Percentiles rank a stretch among this genome's conserved stretches.
Conservation (phyloP, 495 filamentous ascomycete genomes). For the Tuber melanosporum region DNA sequence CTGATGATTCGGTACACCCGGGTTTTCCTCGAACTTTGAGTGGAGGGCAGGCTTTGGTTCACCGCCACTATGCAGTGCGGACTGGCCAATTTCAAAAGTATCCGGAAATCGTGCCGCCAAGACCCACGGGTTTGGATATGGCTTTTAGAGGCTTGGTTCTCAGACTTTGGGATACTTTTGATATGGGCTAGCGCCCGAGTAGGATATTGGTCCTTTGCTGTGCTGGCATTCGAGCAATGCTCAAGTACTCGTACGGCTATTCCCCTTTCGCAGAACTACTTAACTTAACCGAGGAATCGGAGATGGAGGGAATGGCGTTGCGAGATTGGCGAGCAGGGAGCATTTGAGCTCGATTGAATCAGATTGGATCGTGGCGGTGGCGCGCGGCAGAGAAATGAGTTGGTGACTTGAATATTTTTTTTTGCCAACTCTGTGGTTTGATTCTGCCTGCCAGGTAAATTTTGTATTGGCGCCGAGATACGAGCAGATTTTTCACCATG, state of each 20-base stretch:
- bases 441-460: too few relatives aligned
- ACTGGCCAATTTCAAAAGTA: too few relatives aligned
- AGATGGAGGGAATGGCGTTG: background rate
- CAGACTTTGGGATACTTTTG: too few relatives aligned
- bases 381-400: background rate
- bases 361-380: background rate
- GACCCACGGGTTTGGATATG: too few relatives aligned
- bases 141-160: too few relatives aligned
- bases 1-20: background rate
- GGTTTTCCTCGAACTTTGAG: background rate
- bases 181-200: too few relatives aligned
- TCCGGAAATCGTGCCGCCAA: too few relatives aligned
- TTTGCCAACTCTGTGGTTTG: too few relatives aligned
- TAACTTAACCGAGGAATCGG: background rate
- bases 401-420: background rate
- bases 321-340: background rate
- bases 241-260: background rate
- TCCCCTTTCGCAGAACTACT: background rate
- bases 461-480: too few relatives aligned
- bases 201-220: too few relatives aligned
- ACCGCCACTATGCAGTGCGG: background rate
- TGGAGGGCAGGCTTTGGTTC: background rate
- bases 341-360: background rate
- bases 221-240: too few relatives aligned
- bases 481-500: too few relatives aligned